Percentiles rank a stretch among this genome's conserved stretches.
These are phyloP conservation scores for Diaporthe humulicola DNA, from an alignment of 2,329 filamentous ascomycete species.

Conservation along the genomic window DNA sequence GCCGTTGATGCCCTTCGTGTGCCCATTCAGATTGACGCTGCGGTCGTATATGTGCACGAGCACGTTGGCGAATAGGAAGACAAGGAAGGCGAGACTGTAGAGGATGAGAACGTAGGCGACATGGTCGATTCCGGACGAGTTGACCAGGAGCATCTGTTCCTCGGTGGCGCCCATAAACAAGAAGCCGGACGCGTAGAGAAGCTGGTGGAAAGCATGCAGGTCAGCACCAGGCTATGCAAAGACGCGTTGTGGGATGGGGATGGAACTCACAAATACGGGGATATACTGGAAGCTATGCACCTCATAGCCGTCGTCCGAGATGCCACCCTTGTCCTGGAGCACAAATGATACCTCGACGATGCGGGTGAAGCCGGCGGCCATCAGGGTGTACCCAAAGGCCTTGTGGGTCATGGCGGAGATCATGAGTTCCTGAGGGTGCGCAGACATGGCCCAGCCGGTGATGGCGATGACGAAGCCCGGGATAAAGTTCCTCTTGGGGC, in stretches of 20 bases:
- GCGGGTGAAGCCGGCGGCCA: constrained; percentile 86
- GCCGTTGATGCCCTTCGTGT: constrained; percentile 55
- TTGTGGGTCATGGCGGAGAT: constrained; percentile 90
- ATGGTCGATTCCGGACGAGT: constrained; percentile 82
- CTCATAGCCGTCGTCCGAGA: constrained; percentile 77
- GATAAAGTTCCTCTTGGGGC: constrained; percentile 92
- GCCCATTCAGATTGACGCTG: constrained; percentile 53
- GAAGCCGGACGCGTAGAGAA: constrained; percentile 92
- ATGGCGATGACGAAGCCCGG: constrained; percentile 91
- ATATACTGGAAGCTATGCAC: constrained; percentile 73
- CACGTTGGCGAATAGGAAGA: constrained; percentile 93
- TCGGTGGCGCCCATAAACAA: constrained; percentile 98
- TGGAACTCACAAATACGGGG: constrained; percentile 67
- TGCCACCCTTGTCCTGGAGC: constrained; percentile 76
- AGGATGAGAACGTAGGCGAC: constrained; percentile 93
- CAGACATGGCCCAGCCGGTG: constrained; percentile 96
- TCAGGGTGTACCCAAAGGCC: constrained; percentile 94
- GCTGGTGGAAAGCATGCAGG: constrained; percentile 59
- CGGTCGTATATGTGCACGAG: constrained; percentile 88
- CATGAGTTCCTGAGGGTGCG: constrained; percentile 86
- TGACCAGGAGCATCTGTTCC: constrained; percentile 89
- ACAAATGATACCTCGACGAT: constrained; percentile 95
- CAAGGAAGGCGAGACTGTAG: constrained; percentile 88
- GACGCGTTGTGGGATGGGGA: no score
- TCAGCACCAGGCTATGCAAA: constrained; percentile 35